phyloP scores from a whole-genome alignment of 2,329 filamentous ascomycete genomes.

The Pseudogymnoascus sp. region DNA sequence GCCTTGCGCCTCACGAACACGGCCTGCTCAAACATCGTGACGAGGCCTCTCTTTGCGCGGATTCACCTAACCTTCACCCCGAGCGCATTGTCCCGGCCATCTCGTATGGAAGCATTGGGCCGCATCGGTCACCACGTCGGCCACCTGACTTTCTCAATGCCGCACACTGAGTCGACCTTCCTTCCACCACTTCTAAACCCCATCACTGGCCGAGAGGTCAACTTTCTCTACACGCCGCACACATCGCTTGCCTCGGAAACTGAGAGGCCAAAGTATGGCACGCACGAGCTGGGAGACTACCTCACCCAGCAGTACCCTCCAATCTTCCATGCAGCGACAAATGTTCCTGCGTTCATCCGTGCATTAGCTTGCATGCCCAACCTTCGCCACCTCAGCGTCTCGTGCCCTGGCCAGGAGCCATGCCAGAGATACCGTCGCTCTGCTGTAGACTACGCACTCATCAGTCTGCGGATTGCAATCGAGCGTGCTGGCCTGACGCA shows the following conservation, averaged over 20 bases:
- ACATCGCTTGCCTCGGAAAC: conserved; percentile 54
- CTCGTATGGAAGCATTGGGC: conserved; percentile 64
- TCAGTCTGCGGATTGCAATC: conserved; percentile 75
- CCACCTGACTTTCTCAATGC: conserved; percentile 68
- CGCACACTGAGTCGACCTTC: conserved; percentile 71
- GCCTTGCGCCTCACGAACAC: conserved; percentile 59
- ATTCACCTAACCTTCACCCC: conserved; percentile 64
- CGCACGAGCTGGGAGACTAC: conserved; percentile 68
- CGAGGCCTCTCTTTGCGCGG: conserved; percentile 61
- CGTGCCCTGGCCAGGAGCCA: conserved; percentile 64
- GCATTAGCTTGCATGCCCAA: conserved; percentile 62
- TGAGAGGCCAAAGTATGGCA: conserved; percentile 68
- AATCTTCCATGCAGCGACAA: conserved; percentile 81
- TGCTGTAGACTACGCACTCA: conserved; percentile 80
- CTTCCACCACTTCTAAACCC: conserved; percentile 79
- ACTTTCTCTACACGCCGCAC: conserved; percentile 75
- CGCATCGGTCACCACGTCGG: conserved; percentile 73
- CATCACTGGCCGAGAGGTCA: conserved; percentile 65
- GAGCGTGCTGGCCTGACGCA: conserved; percentile 62
- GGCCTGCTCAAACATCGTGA: conserved; percentile 62
- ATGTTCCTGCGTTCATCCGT: conserved; percentile 74
- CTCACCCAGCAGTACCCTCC: conserved; percentile 82
- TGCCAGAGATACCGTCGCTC: conserved; percentile 65
- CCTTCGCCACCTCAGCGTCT: conserved; percentile 66
- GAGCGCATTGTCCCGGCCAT: conserved; percentile 67